Base-by-base conservation (phyloP, 2,329 filamentous ascomycete genomes). In the Gaeumannomyces tritici region DNA sequence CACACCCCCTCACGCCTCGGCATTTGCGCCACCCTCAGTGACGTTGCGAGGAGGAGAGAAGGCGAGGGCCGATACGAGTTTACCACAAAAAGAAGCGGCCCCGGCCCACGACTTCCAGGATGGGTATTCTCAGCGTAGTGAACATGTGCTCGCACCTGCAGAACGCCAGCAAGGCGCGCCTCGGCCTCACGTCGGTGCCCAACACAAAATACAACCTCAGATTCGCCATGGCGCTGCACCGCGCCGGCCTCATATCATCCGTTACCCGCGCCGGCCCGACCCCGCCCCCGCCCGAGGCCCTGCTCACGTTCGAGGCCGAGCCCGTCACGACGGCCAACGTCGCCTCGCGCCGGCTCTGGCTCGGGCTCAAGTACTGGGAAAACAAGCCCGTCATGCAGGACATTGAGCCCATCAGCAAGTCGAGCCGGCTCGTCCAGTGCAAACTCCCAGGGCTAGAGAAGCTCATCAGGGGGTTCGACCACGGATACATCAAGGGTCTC, bases 111-210 rank as follows among this genome's bases (percentile, higher is more conserved):
- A 31, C 61, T 62, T 2, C 51, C 66, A 73, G 67, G 61, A 75
- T 75, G 73, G 72, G 72, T 70, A 83, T 96, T 76, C 80, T 84
- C 72, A 85, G 88, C 75, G 83, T 96, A 66, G 83, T 86, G 69
- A 80, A 93, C 79, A 86, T 93, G 77, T 96, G 90, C 82, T 92
- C 91, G 67, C 92, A 96, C 79, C 82, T 97, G 63, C 90, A 95
- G 75, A 97, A 97, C 80, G 90, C 90, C 67, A 89, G 89, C 63
- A 87, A 87, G 70, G 91, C 90, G n/a, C 87, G 89, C 1, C 85
- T 97, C 0, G 90, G 89, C 67, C 80, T 96, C 60, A 96, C 93
- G 35, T 96, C 91, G 9, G 83, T 96, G 66, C 86, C 88, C 57
- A 88, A 89, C 77, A 88, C 85, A 60, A 93, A 93, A 68, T 85